These are phyloP conservation scores for Xylaria sp. DNA, from an alignment of 2,329 filamentous ascomycete species.

Conservation along the genomic window DNA sequence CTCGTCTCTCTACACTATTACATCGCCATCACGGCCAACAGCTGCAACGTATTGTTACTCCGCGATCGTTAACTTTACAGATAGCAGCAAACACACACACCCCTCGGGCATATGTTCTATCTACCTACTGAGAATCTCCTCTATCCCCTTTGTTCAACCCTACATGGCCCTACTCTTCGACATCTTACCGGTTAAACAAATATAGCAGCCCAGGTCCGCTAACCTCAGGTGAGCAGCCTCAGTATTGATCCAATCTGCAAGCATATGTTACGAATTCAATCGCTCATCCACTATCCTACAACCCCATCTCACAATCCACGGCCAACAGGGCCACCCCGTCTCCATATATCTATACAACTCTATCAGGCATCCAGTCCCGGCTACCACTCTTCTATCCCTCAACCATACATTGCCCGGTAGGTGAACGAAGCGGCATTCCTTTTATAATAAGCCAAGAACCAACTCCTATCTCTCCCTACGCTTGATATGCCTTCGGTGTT, in stretches of 20 bases:
- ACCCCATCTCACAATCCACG: not conserved
- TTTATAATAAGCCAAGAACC: not conserved
- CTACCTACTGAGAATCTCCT: not conserved
- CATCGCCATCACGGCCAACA: not conserved
- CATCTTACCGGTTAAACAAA: not conserved
- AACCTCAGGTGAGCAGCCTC: not conserved
- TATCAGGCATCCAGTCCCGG: not conserved
- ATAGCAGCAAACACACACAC: not conserved
- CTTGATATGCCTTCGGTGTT: not conserved
- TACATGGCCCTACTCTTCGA: not conserved
- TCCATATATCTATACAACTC: too few relatives aligned
- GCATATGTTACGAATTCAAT: not conserved
- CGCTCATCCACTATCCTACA: not conserved
- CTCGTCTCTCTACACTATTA: not conserved
- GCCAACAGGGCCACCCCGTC: not conserved
- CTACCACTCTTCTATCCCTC: not conserved
- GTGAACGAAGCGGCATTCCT: not conserved
- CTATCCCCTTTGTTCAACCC: not conserved
- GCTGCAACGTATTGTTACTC: not conserved
- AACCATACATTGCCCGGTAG: not conserved
- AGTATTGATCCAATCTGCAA: not conserved
- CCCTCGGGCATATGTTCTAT: not conserved
- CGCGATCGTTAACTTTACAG: not conserved
- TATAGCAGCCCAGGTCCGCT: too few relatives aligned
- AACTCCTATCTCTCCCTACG: not conserved